These are phyloP conservation scores for Suillus sp. DNA, from an alignment of 768 basidiomycete genomes.

Conservation along the genomic window DNA sequence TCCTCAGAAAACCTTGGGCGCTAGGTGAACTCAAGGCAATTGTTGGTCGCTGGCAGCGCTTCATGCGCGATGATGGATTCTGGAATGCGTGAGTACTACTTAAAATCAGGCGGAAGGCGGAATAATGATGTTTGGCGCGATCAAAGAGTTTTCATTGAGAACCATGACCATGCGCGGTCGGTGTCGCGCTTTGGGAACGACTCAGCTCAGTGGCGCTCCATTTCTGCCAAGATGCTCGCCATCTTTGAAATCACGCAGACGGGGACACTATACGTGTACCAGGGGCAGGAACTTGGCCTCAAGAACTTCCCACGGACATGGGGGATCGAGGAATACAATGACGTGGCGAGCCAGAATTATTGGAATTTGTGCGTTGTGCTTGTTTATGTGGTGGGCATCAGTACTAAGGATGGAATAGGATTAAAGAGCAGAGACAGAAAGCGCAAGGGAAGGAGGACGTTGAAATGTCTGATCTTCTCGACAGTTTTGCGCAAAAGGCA, in stretches of 20 bases:
- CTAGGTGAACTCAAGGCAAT: conserved; percentile 53
- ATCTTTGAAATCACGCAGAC: conserved; percentile 60
- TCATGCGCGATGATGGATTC: conserved; percentile 57
- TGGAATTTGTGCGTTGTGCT: conserved; percentile 50
- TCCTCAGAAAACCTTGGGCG: conserved; percentile 50
- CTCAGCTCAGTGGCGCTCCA: conserved; percentile 51
- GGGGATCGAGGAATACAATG: conserved; percentile 75
- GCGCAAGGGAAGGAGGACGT: conserved; percentile 40
- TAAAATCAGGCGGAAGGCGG: not conserved
- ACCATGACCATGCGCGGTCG: conserved; percentile 66
- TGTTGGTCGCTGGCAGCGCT: conserved; percentile 55
- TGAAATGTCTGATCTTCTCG: conserved; percentile 64
- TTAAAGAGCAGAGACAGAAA: conserved; percentile 39
- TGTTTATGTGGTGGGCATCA: not conserved
- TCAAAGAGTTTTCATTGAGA: conserved; percentile 62
- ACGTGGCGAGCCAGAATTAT: conserved; percentile 62
- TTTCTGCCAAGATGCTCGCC: conserved; percentile 66
- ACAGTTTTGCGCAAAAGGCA: conserved; percentile 59
- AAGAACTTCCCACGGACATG: conserved; percentile 63
- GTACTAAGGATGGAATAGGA: conserved; percentile 29
- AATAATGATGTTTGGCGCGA: conserved; percentile 2
- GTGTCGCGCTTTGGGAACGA: conserved; percentile 73
- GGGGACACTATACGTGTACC: conserved; percentile 73
- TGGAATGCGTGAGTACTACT: conserved; percentile 60
- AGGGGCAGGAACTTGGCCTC: conserved; percentile 74